Percentiles rank a stretch among this genome's conserved stretches.
Evolutionary conservation across 2,329 filamentous ascomycete genomes (phyloP).

Genomic region (Didymella pinodella): DNA sequence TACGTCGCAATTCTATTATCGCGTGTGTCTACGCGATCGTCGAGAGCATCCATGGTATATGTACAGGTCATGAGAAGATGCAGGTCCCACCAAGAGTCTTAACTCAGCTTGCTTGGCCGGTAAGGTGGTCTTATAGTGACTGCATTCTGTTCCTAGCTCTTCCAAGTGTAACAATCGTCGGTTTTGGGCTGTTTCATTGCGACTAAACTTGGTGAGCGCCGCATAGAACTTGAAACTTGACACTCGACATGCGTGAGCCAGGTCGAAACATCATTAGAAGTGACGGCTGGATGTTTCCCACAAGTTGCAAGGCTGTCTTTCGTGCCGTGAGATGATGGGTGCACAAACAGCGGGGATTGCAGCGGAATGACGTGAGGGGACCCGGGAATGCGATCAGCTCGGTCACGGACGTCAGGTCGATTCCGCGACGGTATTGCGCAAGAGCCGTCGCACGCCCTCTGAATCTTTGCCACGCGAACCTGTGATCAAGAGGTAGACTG

Average conservation of each 20-base stretch:
- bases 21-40: conserved; percentile 19
- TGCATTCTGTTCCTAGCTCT: conserved; percentile 15
- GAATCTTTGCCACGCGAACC: background rate
- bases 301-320: background rate
- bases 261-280: background rate
- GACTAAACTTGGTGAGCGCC: conserved; percentile 16
- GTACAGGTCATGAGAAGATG: conserved; percentile 16
- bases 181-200: conserved; percentile 18
- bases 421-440: background rate
- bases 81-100: conserved; percentile 18
- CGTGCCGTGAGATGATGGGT: background rate
- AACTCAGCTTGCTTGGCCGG: conserved; percentile 2
- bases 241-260: background rate
- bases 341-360: conserved; percentile 12
- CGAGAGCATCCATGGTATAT: conserved; percentile 17
- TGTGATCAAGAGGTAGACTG: background rate
- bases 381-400: conserved; percentile 1
- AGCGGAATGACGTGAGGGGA: conserved; percentile 21
- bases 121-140: conserved; percentile 20
- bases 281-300: background rate
- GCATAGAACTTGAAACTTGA: conserved; percentile 11
- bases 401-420: background rate
- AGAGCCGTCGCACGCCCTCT: background rate
- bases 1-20: conserved; percentile 13
- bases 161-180: conserved; percentile 12